Evolutionary conservation across 306 rosid genomes (phyloP).

Genomic region (Citrullus mucosospermus): DNA sequence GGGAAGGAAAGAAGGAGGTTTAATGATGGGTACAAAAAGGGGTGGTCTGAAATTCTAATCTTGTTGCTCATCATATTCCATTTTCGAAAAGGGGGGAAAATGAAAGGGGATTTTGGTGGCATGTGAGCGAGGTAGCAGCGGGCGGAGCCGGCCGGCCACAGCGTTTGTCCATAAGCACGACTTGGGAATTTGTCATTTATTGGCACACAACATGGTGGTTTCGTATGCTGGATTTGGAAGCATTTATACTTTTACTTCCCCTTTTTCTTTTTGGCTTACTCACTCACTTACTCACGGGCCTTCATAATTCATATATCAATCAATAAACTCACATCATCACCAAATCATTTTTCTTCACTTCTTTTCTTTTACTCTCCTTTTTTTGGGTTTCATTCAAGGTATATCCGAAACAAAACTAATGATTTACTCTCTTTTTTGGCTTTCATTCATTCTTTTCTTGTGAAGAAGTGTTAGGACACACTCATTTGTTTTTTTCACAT

Average conservation of each 20-base stretch:
- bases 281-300: slow-evolving; percentile 16
- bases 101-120: slow-evolving; percentile 25
- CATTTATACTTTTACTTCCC: neutral
- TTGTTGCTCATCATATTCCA: neutral
- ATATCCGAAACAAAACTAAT: no score
- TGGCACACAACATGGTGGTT: neutral
- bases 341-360: slow-evolving; percentile 9
- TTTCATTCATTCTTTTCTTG: no score
- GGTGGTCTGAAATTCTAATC: neutral
- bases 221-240: slow-evolving; percentile 7
- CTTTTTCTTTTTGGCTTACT: slow-evolving; percentile 4
- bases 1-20: no score
- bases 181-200: slow-evolving; percentile 37
- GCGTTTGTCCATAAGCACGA: slow-evolving; percentile 18
- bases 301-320: neutral
- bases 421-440: no score
- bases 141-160: slow-evolving; percentile 32
- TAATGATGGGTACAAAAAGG: neutral
- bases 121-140: slow-evolving; percentile 10
- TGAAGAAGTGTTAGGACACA: no score
- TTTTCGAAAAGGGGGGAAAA: neutral
- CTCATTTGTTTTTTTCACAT: no score
- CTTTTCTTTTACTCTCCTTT: neutral
- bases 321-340: neutral
- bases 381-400: no score